Conservation (phyloP, 306 rosid genomes). For the Vigna reflexopilosa region DNA sequence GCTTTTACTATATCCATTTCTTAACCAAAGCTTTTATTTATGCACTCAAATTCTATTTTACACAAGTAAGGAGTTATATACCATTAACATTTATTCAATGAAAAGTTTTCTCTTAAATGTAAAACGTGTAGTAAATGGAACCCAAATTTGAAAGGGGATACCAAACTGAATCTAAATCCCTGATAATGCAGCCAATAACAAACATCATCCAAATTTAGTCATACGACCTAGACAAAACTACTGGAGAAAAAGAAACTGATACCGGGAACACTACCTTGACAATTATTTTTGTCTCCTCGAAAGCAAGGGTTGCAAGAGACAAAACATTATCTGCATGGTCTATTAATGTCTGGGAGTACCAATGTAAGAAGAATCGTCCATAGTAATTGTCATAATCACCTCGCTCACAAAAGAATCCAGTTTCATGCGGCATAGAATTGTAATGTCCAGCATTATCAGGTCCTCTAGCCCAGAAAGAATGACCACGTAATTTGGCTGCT, state of each 20-base stretch:
- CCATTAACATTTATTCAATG: constrained; percentile 22
- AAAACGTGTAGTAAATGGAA: constrained; percentile 8
- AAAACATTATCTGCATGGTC: constrained; percentile 90
- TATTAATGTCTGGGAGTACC: constrained; percentile 87
- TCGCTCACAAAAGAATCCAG: constrained; percentile 94
- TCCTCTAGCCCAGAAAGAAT: constrained; percentile 93
- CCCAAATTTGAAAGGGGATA: constrained; percentile 24
- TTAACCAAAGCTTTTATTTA: not conserved
- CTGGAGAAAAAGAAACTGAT: constrained; percentile 28
- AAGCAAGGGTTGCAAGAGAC: constrained; percentile 95
- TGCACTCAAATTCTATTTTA: not conserved
- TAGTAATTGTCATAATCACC: constrained; percentile 98
- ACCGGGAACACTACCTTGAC: constrained; percentile 70
- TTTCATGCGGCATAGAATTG: constrained; percentile 92
- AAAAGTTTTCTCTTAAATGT: not conserved
- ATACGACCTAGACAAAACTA: constrained; percentile 35
- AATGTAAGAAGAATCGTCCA: constrained; percentile 95
- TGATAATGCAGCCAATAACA: constrained; percentile 17
- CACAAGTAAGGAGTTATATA: not conserved
- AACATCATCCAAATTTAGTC: constrained; percentile 38
- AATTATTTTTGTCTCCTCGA: constrained; percentile 81
- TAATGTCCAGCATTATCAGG: constrained; percentile 96
- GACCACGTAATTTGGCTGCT: constrained; percentile 93
- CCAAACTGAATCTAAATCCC: constrained; percentile 25
- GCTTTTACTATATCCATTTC: not conserved